These are phyloP conservation scores for Thermoascus crustaceus DNA, from an alignment of 2,329 filamentous ascomycete species.

Conservation along the genomic window DNA sequence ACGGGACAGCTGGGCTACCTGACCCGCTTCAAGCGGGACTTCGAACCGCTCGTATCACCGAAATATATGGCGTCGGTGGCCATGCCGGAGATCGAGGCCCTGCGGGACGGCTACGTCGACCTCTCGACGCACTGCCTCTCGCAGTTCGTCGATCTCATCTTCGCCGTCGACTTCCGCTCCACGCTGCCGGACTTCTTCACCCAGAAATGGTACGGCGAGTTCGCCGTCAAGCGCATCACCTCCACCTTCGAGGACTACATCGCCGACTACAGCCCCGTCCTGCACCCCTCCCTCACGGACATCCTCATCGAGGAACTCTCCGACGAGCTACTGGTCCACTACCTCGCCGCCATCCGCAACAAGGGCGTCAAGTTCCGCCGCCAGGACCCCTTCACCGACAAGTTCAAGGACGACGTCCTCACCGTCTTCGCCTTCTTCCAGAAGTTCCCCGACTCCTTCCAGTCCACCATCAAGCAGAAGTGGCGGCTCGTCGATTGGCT, in stretches of 20 bases:
- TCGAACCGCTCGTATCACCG: conserved; percentile 70
- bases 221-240: conserved; percentile 86
- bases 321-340: conserved; percentile 80
- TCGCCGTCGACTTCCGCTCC: conserved; percentile 76
- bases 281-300: conserved; percentile 80
- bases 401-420: conserved; percentile 86
- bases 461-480: conserved; percentile 72
- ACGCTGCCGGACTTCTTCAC: conserved; percentile 91
- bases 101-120: conserved; percentile 91
- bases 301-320: conserved; percentile 90
- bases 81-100: conserved; percentile 60
- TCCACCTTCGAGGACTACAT: conserved; percentile 95
- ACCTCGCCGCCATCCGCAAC: conserved; percentile 79
- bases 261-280: conserved; percentile 70
- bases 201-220: conserved; percentile 74
- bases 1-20: conserved; percentile 75
- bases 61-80: conserved; percentile 67
- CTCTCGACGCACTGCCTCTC: conserved; percentile 87
- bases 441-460: conserved; percentile 59
- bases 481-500: conserved; percentile 89
- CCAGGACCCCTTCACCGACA: conserved; percentile 78
- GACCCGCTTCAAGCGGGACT: conserved; percentile 74
- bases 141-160: conserved; percentile 78
- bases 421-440: conserved; percentile 87
- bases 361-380: conserved; percentile 82